phyloP scores from a whole-genome alignment of 495 filamentous ascomycete species.

The Tuber brumale region DNA sequence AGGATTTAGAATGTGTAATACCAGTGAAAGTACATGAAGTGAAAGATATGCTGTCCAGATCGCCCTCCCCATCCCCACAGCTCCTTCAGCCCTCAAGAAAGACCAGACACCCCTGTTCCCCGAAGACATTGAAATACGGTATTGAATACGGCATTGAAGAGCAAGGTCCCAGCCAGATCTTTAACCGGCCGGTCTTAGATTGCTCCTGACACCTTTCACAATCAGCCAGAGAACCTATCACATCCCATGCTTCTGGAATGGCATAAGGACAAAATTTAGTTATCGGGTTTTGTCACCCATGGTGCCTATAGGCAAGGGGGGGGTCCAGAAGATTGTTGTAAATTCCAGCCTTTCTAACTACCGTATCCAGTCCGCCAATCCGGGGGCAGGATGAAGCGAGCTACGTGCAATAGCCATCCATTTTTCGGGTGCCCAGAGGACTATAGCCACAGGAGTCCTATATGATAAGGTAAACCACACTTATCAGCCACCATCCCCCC shows the following conservation, averaged over 20 bases:
- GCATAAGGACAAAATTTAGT: background rate
- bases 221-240: background rate
- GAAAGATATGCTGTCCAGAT: background rate
- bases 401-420: background rate
- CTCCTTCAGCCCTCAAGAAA: background rate
- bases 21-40: background rate
- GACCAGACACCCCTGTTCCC: background rate
- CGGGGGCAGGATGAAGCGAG: background rate
- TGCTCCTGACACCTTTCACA: background rate
- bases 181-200: background rate
- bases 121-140: background rate
- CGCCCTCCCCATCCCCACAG: background rate
- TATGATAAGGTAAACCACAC: background rate
- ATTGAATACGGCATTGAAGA: background rate
- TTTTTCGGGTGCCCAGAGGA: background rate
- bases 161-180: background rate
- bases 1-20: background rate
- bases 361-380: background rate
- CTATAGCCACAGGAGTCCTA: background rate
- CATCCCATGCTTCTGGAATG: background rate
- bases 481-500: background rate
- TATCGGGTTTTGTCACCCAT: background rate
- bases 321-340: background rate
- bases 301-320: background rate
- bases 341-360: background rate